Conservation (phyloP, 2,329 filamentous ascomycete species). For the Diaporthe citri region DNA sequence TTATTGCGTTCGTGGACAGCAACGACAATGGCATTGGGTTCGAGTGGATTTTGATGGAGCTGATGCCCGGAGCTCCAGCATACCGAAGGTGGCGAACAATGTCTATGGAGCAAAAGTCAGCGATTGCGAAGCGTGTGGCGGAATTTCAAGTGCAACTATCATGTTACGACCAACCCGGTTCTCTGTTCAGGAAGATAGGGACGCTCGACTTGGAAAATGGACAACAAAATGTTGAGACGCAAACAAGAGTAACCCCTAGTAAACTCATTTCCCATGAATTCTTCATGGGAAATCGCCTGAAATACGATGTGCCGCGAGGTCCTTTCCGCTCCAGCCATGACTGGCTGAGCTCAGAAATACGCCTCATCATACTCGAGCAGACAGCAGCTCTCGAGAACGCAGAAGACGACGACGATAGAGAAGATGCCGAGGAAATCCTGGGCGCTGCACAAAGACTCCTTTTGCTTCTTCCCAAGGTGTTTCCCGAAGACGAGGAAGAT, state of each 20-base stretch:
- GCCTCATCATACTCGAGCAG: conserved; percentile 49
- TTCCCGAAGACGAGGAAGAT: conserved; percentile 44
- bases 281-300: conserved; percentile 49
- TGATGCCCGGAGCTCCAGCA: conserved; percentile 45
- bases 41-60: conserved; percentile 56
- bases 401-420: conserved; percentile 47
- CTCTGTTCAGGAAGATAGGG: conserved; percentile 45
- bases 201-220: conserved; percentile 43
- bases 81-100: conserved; percentile 47
- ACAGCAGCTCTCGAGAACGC: conserved; percentile 41
- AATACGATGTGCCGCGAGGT: conserved; percentile 51
- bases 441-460: conserved; percentile 47
- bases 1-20: conserved; percentile 50
- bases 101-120: conserved; percentile 42
- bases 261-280: conserved; percentile 51
- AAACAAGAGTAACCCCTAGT: conserved; percentile 39
- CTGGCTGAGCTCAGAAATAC: conserved; percentile 52
- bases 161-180: conserved; percentile 39
- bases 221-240: not conserved
- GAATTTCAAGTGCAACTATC: conserved; percentile 48
- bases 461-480: conserved; percentile 49
- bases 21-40: conserved; percentile 51
- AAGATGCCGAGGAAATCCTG: conserved; percentile 48
- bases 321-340: conserved; percentile 54
- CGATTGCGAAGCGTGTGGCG: conserved; percentile 48